These are phyloP conservation scores for Linum trigynum DNA, from an alignment of 345 rosid genomes.

Conservation along the genomic window DNA sequence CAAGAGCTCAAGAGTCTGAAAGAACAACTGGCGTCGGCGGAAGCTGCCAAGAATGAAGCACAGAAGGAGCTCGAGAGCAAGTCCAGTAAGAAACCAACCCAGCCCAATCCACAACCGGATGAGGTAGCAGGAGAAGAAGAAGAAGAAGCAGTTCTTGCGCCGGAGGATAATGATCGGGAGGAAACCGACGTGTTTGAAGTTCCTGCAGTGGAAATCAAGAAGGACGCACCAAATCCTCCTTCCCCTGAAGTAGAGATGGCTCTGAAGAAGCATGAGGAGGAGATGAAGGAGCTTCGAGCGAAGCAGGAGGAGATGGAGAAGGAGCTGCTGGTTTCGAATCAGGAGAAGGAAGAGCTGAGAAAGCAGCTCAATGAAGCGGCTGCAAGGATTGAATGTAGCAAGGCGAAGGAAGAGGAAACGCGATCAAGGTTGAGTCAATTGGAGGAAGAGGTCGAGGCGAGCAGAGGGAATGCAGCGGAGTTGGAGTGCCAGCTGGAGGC, in stretches of 20 bases:
- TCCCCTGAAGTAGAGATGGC: conserved; percentile 17
- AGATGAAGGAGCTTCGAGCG: conserved; percentile 43
- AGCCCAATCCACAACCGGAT: conserved; percentile 1
- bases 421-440: conserved; percentile 30
- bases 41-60: conserved; percentile 77
- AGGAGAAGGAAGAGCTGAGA: conserved; percentile 50
- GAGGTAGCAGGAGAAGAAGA: conserved; percentile 9
- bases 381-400: conserved; percentile 24
- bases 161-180: conserved; percentile 33
- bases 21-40: conserved; percentile 63
- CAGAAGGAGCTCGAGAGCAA: conserved; percentile 54
- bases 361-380: conserved; percentile 42
- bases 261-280: conserved; percentile 33
- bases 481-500: conserved; percentile 45
- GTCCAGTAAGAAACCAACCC: conserved; percentile 28
- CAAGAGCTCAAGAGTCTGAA: conserved; percentile 68
- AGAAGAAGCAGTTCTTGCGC: conserved; percentile 27
- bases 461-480: conserved; percentile 34
- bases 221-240: conserved; percentile 15
- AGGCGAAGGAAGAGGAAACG: conserved; percentile 45
- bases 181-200: conserved; percentile 70
- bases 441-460: conserved; percentile 52
- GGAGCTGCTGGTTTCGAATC: conserved; percentile 32
- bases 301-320: conserved; percentile 52
- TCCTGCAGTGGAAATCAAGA: conserved; percentile 40